A percentile compares a stretch with the other conserved stretches of the same genome.
Evolutionary conservation across 495 filamentous ascomycete genomes (phyloP).

Genomic region (Apiosordaria backusii): DNA sequence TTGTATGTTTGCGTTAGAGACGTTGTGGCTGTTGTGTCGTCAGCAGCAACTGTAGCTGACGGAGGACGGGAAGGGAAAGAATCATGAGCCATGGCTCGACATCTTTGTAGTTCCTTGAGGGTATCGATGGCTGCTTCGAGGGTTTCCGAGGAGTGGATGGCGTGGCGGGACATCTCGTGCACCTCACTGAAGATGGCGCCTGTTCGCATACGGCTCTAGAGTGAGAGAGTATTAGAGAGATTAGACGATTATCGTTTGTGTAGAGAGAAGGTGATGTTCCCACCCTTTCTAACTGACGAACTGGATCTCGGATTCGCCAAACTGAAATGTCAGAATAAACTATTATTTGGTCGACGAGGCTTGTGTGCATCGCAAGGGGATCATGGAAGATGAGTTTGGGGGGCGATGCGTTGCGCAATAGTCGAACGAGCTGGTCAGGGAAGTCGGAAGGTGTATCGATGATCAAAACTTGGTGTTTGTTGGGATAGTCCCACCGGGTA

Average conservation of each 20-base stretch:
- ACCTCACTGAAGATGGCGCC: constrained; percentile 20
- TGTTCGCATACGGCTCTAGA: constrained; percentile 16
- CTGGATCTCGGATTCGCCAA: constrained; percentile 26
- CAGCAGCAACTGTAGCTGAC: background rate
- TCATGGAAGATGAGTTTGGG: constrained; percentile 13
- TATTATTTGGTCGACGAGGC: constrained; percentile 21
- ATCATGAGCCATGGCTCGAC: constrained; percentile 12
- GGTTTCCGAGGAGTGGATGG: constrained; percentile 22
- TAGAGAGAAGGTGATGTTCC: background rate
- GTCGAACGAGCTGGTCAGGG: background rate
- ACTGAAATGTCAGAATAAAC: constrained; percentile 23
- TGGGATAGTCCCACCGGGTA: constrained; percentile 19
- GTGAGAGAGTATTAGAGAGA: background rate
- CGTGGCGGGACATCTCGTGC: constrained; percentile 25
- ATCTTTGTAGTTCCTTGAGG: constrained; percentile 13
- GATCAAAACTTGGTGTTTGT: constrained; percentile 18
- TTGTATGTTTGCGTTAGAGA: constrained; percentile 17
- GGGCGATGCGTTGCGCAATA: background rate
- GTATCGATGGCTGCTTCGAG: constrained; percentile 22
- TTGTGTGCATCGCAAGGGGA: constrained; percentile 24
- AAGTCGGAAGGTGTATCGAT: constrained; percentile 20
- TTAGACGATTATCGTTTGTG: too few species aligned
- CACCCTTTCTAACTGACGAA: constrained; percentile 23
- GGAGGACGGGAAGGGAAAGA: background rate
- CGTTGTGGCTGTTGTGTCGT: background rate